These are phyloP conservation scores for Phymatotrichopsis omnivora DNA, from an alignment of 2,329 filamentous ascomycete genomes.

Conservation along the genomic window DNA sequence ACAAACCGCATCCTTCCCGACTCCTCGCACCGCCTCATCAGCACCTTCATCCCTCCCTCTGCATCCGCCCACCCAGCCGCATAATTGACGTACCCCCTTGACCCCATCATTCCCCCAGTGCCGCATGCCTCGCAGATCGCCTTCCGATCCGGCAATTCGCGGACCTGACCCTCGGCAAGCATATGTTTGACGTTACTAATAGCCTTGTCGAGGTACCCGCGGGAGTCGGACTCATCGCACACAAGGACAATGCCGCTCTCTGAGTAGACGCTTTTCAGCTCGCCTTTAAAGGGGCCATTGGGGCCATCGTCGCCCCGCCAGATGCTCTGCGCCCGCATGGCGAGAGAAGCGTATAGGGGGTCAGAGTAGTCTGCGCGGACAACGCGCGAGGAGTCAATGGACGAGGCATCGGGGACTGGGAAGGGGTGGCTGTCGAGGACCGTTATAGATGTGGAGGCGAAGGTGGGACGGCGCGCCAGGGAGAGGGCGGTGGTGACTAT, in stretches of 20 bases:
- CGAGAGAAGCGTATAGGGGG: constrained; percentile 63
- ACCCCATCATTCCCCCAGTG: constrained; percentile 37
- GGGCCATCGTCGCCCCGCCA: constrained; percentile 46
- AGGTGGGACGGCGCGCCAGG: constrained; percentile 35
- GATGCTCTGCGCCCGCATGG: constrained; percentile 55
- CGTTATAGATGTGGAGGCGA: constrained; percentile 53
- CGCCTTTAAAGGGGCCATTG: constrained; percentile 37
- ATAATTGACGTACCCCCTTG: constrained; percentile 61
- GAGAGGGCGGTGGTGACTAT: constrained; percentile 29
- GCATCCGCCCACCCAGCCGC: constrained; percentile 74
- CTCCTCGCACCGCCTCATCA: constrained; percentile 46
- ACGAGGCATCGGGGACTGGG: constrained; percentile 50
- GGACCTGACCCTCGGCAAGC: constrained; percentile 37
- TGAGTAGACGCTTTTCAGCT: constrained; percentile 54
- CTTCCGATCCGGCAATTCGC: constrained; percentile 39
- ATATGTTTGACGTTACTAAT: constrained; percentile 51
- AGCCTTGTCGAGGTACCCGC: constrained; percentile 51
- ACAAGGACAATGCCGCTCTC: constrained; percentile 60
- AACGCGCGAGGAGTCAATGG: constrained; percentile 54
- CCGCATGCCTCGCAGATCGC: constrained; percentile 40
- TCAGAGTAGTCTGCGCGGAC: constrained; percentile 71
- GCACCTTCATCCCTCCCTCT: constrained; percentile 56
- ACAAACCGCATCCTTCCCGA: constrained; percentile 48
- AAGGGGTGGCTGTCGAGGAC: constrained; percentile 51
- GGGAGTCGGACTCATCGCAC: constrained; percentile 37